Evolutionary conservation across 257 asterid genomes (phyloP).

Genomic region (Penstemon eatonii): DNA sequence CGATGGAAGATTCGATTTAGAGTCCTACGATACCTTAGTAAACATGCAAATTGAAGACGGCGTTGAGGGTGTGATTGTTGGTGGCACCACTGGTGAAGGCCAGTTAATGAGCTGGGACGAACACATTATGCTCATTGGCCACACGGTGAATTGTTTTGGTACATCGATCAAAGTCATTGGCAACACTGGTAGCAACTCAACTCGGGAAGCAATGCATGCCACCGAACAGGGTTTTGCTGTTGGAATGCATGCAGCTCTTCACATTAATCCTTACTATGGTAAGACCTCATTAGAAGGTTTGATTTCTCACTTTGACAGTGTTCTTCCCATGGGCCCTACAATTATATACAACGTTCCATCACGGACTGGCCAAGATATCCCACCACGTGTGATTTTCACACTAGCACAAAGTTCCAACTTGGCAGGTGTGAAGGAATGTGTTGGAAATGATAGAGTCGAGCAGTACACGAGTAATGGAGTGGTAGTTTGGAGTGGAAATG

Average conservation of each 20-base stretch:
- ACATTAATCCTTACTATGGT: constrained; percentile 88
- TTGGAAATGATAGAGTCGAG: constrained; percentile 67
- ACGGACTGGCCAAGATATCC: constrained; percentile 84
- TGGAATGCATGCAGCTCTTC: constrained; percentile 95
- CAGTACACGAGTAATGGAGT: constrained; percentile 55
- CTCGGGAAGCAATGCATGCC: constrained; percentile 87
- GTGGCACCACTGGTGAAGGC: constrained; percentile 96
- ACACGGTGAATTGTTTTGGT: constrained; percentile 85
- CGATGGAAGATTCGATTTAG: constrained; percentile 85
- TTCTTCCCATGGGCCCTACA: constrained; percentile 90
- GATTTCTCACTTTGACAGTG: constrained; percentile 66
- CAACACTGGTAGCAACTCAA: constrained; percentile 91
- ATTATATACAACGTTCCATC: constrained; percentile 85
- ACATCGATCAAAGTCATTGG: constrained; percentile 81
- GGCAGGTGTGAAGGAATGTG: constrained; percentile 87
- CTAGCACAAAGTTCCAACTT: constrained; percentile 55
- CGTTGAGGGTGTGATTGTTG: constrained; percentile 78
- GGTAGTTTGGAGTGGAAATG: constrained; percentile 88
- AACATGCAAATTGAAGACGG: constrained; percentile 76
- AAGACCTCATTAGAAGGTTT: constrained; percentile 78
- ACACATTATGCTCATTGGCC: constrained; percentile 90
- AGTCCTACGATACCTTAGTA: constrained; percentile 71
- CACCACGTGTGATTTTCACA: constrained; percentile 49
- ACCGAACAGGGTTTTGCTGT: constrained; percentile 93
- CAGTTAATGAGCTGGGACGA: constrained; percentile 94